Evolutionary conservation across 768 basidiomycete species (phyloP).

Genomic region (Mycena kentingensis): DNA sequence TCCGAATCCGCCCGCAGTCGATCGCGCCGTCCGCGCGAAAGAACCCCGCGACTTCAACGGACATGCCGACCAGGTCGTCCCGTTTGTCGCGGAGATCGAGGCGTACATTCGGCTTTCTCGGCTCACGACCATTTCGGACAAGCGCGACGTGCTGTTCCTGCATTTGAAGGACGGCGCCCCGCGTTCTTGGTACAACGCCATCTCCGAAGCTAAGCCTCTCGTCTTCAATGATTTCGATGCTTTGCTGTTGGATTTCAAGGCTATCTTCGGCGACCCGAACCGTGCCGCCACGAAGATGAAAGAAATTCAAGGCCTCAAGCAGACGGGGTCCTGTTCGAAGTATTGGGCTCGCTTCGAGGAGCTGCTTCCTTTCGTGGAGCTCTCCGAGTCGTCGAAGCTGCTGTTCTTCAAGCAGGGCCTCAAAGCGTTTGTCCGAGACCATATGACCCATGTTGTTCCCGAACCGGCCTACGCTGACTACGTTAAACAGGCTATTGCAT

Average conservation of each 20-base stretch:
- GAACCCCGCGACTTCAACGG: conserved; percentile 20
- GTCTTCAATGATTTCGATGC: conserved; percentile 10
- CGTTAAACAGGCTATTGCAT: background rate
- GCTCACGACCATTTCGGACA: conserved; percentile 8
- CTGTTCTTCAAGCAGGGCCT: conserved; percentile 2
- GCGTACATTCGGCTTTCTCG: conserved; percentile 12
- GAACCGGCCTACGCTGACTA: conserved; percentile 4
- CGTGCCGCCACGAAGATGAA: conserved; percentile 8
- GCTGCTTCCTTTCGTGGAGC: conserved; percentile 18
- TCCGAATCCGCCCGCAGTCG: too few species aligned
- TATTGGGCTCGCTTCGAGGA: conserved; percentile 23
- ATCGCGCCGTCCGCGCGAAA: background rate
- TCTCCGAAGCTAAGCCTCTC: conserved; percentile 4
- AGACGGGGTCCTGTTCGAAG: conserved; percentile 20
- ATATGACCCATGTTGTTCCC: background rate
- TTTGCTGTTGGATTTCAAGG: conserved; percentile 10
- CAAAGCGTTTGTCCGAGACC: background rate
- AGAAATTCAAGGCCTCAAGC: conserved; percentile 20
- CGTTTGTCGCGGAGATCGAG: conserved; percentile 22
- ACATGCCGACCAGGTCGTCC: conserved; percentile 19
- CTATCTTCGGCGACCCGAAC: conserved; percentile 19
- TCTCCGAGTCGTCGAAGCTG: conserved; percentile 8
- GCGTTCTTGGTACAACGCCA: conserved; percentile 5
- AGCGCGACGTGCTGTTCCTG: conserved; percentile 11
- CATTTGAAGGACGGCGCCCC: conserved; percentile 18